Base-by-base conservation (phyloP, 176 grass and related monocot species). In the Avena eriantha region DNA sequence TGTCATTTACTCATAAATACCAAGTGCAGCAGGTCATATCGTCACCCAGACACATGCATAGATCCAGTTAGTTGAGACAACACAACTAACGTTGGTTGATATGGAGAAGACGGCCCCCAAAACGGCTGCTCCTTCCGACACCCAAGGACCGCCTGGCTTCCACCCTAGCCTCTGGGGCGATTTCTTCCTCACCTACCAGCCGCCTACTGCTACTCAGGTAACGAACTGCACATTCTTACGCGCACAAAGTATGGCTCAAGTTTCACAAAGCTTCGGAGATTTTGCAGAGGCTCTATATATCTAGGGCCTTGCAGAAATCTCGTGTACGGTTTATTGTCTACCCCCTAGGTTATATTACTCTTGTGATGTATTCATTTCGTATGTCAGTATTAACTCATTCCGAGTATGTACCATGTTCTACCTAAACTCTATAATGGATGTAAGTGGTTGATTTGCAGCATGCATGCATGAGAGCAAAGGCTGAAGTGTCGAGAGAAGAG, bases 111-210 rank as follows among this genome's bases (percentile, higher is more conserved):
- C 72, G 59, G 78, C 10, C 0, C 26, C 48, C 14, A 24, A 24
- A 53, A 56, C 68, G 2, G 24, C 82, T 57, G 46, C 48, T 49
- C 71, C 49, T 79, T 36, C 69, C 16, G 46, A 17, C 88, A 58
- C 48, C 19, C 11, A 31, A 13, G 29, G 35, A 16, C 48, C 73
- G 17, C 24, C 71, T 1, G 31, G 48, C 34, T 89, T 89, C 23
- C 87, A 89, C 57, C 68, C 76, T 10, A 80, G 77, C 13, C 68
- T 89, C 1, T 89, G 87, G 87, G 82, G 87, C 18, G 68, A 75
- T 85, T 89, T 89, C 77, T 89, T 89, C 58, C 57, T 85, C 23
- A 68, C 57, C 11, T 68, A 85, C 57, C 17, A 85, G 39, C 39
- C 39, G 5, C 39, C 39, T 5, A 7, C 39, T 41, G 39, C 39